Percentiles rank a stretch among this genome's conserved stretches.
phyloP scores from a whole-genome alignment of 1,284 basidiomycete species.

The Malassezia globosa region DNA sequence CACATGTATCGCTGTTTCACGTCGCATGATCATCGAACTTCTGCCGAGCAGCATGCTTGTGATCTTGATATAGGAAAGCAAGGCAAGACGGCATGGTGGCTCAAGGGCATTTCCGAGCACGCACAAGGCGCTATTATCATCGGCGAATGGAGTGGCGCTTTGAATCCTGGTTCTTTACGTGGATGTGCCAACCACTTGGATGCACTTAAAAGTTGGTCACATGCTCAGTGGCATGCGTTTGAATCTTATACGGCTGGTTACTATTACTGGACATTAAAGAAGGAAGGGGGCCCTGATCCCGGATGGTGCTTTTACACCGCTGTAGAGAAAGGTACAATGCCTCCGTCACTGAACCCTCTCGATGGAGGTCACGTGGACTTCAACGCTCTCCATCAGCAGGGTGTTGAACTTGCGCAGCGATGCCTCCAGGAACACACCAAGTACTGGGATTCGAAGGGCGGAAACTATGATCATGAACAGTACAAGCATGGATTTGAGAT shows the following conservation, averaged over 20 bases:
- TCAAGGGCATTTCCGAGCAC: constrained; percentile 30
- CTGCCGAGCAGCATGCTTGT: constrained; percentile 54
- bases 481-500: constrained; percentile 58
- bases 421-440: constrained; percentile 12
- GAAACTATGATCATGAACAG: constrained; percentile 57
- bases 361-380: background rate
- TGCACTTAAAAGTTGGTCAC: constrained; percentile 51
- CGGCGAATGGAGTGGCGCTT: constrained; percentile 66
- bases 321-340: constrained; percentile 57
- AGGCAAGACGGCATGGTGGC: constrained; percentile 22
- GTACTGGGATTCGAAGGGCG: constrained; percentile 52
- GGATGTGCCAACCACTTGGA: constrained; percentile 17
- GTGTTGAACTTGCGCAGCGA: constrained; percentile 16
- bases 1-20: constrained; percentile 79
- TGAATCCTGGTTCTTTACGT: constrained; percentile 58
- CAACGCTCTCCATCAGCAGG: background rate
- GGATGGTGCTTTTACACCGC: constrained; percentile 70
- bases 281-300: constrained; percentile 58
- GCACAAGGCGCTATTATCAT: constrained; percentile 59
- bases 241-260: constrained; percentile 62
- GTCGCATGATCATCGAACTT: constrained; percentile 54
- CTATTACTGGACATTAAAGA: constrained; percentile 83
- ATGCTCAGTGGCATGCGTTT: constrained; percentile 61
- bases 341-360: constrained; percentile 30
- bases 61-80: constrained; percentile 22